Evolutionary conservation across 108 stramenopile genomes (phyloP).

Genomic region (Bacterosira constricta): DNA sequence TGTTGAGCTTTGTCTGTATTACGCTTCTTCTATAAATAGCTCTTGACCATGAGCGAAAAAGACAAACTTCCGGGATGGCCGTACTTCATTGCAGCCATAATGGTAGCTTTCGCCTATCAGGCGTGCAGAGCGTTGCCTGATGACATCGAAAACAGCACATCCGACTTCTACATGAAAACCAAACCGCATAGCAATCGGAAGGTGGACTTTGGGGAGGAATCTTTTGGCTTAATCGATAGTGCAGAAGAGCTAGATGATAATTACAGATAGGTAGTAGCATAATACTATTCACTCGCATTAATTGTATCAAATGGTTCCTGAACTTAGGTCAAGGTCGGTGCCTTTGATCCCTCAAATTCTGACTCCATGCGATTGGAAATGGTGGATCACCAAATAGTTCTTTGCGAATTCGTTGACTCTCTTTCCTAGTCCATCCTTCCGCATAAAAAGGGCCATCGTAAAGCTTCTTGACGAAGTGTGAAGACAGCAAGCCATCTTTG

Average conservation of each 20-base stretch:
- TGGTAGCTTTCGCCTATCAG: slow-evolving; percentile 61
- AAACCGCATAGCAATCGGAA: not conserved
- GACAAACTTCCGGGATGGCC: slow-evolving; percentile 70
- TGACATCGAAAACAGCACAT: not conserved
- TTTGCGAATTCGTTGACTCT: slow-evolving; percentile 35
- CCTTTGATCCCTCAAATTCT: slow-evolving; percentile 44
- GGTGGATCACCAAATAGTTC: slow-evolving; percentile 55
- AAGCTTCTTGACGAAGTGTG: slow-evolving; percentile 3
- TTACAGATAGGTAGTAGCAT: not conserved
- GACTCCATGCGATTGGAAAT: slow-evolving; percentile 59
- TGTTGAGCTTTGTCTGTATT: not conserved
- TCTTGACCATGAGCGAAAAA: slow-evolving; percentile 73
- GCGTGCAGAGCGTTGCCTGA: slow-evolving; percentile 49
- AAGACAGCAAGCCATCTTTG: slow-evolving; percentile 70
- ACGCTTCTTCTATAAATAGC: too few relatives aligned
- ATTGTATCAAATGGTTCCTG: not conserved
- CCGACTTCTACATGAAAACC: not conserved
- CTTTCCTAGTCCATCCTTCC: slow-evolving; percentile 59
- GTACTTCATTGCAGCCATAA: slow-evolving; percentile 54
- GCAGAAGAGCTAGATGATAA: not conserved
- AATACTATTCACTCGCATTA: not conserved
- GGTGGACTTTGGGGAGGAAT: not conserved
- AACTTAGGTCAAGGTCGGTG: not conserved
- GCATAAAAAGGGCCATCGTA: slow-evolving; percentile 41
- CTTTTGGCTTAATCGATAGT: not conserved